A percentile compares a stretch with the other conserved stretches of the same genome.
These are phyloP conservation scores for Metschnikowia similis DNA, from an alignment of 805 yeast genomes.

Conservation along the genomic window DNA sequence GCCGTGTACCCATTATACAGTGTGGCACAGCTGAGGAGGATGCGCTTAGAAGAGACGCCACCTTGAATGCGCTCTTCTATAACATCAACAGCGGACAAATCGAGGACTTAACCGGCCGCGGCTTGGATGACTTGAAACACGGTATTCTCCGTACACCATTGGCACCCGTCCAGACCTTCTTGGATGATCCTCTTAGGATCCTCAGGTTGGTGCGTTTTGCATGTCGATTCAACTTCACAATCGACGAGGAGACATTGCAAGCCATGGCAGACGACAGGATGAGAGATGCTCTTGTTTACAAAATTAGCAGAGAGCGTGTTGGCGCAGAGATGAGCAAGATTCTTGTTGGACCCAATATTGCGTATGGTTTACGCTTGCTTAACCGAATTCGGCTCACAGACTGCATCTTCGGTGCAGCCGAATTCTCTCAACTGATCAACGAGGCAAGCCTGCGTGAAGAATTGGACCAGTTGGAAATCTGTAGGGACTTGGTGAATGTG, in stretches of 20 bases:
- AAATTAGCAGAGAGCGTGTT: conserved; percentile 85
- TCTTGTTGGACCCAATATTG: conserved; percentile 58
- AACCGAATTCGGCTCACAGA: conserved; percentile 51
- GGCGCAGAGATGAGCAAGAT: conserved; percentile 83
- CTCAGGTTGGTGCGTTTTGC: conserved; percentile 84
- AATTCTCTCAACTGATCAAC: conserved; percentile 16
- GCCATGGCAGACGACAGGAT: conserved; percentile 66
- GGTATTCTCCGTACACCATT: conserved; percentile 87
- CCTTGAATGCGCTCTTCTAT: conserved; percentile 87
- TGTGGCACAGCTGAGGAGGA: conserved; percentile 92
- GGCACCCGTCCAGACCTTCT: conserved; percentile 76
- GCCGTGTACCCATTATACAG: conserved; percentile 79
- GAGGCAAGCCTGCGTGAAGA: conserved; percentile 16
- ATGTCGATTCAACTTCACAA: conserved; percentile 61
- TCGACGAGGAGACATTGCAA: conserved; percentile 53
- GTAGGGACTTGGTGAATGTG: conserved; percentile 11
- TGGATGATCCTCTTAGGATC: conserved; percentile 92
- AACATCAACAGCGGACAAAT: conserved; percentile 64
- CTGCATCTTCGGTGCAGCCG: conserved; percentile 48
- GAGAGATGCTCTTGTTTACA: conserved; percentile 54
- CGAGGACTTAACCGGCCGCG: conserved; percentile 81
- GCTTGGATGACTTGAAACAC: conserved; percentile 62
- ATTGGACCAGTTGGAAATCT: conserved; percentile 15
- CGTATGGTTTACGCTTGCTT: conserved; percentile 59
- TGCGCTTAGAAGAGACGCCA: conserved; percentile 91